Base-by-base conservation (phyloP, 192 early-diverging fungal genomes). In the Linderina pennispora region DNA sequence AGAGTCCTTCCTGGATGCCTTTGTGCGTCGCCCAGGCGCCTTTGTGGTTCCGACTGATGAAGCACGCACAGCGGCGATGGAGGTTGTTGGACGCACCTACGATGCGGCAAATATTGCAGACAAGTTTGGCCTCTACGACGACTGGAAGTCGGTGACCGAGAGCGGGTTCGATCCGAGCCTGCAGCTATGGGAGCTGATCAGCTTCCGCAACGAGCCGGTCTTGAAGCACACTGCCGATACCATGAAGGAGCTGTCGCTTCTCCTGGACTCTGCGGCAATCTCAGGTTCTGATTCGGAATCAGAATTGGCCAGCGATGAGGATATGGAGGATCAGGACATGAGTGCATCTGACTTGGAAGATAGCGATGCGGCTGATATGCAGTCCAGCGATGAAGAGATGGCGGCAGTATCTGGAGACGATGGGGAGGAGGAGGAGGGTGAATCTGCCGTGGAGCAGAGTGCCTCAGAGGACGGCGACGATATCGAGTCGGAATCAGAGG, bases 111-210 rank as follows among this genome's bases (percentile, higher is more conserved):
- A 64, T 36, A 18, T 21, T 25, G 15, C 57, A 3, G 68, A 60
- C 41, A 71, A 71, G 47, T 71, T 63, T 47, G 67, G 67, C 1
- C 47, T 71, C 1, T 71, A 58, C n/a, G 67, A 71, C 32, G 56
- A 58, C 43, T 65, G 61, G 68, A 50, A 35, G 23, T 40, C 61
- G 1, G 62, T 64, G 1, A 16, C 42, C 0, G 48, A 45, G 11
- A 74, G 62, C 25, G 71, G 71, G 14, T 74, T 74, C 36, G 64
- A 65, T 40, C 34, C 48, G 11, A 51, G 80, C 37, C 80, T 87
- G 45, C 92, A 94, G 77, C 82, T 98, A 36, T 98, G 94, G 94
- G 89, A 92, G 64, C 87, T 94, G 58, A 76, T 98, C 36, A 80
- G 82, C 45, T 68, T 92, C 55, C 86, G 86, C 45, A 94, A 94